These are phyloP conservation scores for Chamaecyparis obtusa DNA, from an alignment of 75 land plant genomes.

Conservation along the genomic window DNA sequence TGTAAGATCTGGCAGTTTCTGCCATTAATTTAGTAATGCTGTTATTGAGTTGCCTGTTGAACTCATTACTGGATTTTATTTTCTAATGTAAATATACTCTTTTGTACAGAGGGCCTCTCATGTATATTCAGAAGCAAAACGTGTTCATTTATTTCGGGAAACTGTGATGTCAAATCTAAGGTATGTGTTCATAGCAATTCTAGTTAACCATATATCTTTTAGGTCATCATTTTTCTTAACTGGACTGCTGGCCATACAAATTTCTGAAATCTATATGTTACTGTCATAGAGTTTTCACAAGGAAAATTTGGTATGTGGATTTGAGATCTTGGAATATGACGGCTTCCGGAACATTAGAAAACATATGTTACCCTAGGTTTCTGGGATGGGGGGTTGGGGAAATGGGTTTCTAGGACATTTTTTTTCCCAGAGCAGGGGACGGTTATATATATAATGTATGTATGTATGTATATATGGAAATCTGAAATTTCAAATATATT, in stretches of 20 bases:
- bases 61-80: neutral
- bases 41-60: too few relatives aligned
- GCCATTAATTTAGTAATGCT: too few relatives aligned
- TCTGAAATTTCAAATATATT: too few relatives aligned
- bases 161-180: conserved; percentile 58
- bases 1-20: too few relatives aligned
- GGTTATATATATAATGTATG: too few relatives aligned
- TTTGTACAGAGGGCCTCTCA: conserved; percentile 80
- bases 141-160: conserved; percentile 82
- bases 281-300: neutral
- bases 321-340: neutral
- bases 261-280: neutral
- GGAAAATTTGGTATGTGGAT: neutral
- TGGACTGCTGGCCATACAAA: neutral
- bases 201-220: neutral
- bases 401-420: too few relatives aligned
- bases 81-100: neutral
- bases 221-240: neutral
- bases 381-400: too few relatives aligned
- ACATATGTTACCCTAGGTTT: too few relatives aligned
- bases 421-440: too few relatives aligned
- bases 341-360: neutral
- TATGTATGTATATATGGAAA: too few relatives aligned
- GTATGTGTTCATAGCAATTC: conserved; percentile 16
- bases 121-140: conserved; percentile 91